These are phyloP conservation scores for Ilyonectria mors-panacis DNA, from an alignment of 2,329 filamentous ascomycete genomes.

Conservation along the genomic window DNA sequence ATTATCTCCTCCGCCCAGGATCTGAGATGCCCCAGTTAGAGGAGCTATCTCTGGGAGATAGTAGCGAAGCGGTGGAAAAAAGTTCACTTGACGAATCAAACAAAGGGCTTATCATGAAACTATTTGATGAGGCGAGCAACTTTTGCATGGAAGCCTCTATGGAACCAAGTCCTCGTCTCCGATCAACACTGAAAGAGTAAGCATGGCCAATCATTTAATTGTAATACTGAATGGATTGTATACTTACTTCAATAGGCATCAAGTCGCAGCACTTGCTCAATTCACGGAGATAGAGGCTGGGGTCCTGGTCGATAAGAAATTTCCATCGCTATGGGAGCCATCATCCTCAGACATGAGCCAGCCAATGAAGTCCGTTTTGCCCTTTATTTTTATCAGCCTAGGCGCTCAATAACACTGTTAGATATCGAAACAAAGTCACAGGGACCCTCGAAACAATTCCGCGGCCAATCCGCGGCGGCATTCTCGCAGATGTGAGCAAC, in stretches of 20 bases:
- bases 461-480: not conserved
- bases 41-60: no score
- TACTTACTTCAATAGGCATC: no score
- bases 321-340: no score
- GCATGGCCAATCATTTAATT: not conserved
- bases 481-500: conserved; percentile 19
- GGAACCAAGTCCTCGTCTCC: not conserved
- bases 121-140: conserved; percentile 4
- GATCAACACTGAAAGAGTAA: not conserved
- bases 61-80: no score
- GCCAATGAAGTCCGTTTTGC: no score
- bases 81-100: no score
- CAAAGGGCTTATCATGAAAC: not conserved
- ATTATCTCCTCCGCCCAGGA: no score
- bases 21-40: no score
- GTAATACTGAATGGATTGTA: no score
- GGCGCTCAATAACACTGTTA: not conserved
- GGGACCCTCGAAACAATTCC: not conserved
- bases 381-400: no score
- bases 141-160: not conserved
- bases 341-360: no score
- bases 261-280: not conserved
- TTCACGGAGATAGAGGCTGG: conserved; percentile 3
- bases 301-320: not conserved
- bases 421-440: not conserved